Evolutionary conservation across 2,329 filamentous ascomycete genomes (phyloP).

Genomic region (Epichloe brachyelytri): DNA sequence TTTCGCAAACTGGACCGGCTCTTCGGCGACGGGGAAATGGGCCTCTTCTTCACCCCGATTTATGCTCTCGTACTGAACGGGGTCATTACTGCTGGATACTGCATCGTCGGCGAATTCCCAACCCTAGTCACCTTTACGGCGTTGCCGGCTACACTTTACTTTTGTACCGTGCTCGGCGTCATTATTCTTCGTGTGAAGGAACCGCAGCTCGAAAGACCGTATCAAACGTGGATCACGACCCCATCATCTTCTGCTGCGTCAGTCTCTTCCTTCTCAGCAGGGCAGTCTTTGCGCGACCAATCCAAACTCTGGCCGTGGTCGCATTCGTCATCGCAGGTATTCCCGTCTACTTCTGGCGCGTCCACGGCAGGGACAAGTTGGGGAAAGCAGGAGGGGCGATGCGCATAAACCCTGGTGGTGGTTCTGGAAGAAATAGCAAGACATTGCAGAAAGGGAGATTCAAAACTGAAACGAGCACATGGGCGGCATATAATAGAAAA

Average conservation of each 20-base stretch:
- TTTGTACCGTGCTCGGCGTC: conserved; percentile 82
- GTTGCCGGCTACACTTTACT: conserved; percentile 98
- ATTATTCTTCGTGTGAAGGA: conserved; percentile 83
- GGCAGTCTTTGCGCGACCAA: conserved; percentile 78
- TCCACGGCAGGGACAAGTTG: conserved; percentile 49
- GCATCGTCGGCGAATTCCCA: conserved; percentile 76
- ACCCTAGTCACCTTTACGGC: conserved; percentile 90
- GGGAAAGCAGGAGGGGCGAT: conserved; percentile 26
- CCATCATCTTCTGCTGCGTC: conserved; percentile 97
- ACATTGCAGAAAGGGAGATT: neutral
- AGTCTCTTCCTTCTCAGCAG: conserved; percentile 82
- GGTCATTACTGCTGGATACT: conserved; percentile 59
- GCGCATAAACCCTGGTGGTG: conserved; percentile 37
- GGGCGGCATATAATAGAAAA: neutral
- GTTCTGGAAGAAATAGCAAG: conserved; percentile 38
- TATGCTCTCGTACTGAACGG: conserved; percentile 79
- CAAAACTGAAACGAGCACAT: neutral
- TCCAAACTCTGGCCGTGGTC: conserved; percentile 81
- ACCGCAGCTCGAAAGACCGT: conserved; percentile 77
- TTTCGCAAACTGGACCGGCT: conserved; percentile 45
- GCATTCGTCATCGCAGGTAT: conserved; percentile 74
- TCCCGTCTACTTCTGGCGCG: conserved; percentile 79
- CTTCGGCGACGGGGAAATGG: conserved; percentile 63
- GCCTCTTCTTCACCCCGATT: conserved; percentile 87
- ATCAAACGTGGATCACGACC: conserved; percentile 92